These are phyloP conservation scores for Apiotrichum sp. DNA, from an alignment of 1,284 basidiomycete genomes.

Conservation along the genomic window DNA sequence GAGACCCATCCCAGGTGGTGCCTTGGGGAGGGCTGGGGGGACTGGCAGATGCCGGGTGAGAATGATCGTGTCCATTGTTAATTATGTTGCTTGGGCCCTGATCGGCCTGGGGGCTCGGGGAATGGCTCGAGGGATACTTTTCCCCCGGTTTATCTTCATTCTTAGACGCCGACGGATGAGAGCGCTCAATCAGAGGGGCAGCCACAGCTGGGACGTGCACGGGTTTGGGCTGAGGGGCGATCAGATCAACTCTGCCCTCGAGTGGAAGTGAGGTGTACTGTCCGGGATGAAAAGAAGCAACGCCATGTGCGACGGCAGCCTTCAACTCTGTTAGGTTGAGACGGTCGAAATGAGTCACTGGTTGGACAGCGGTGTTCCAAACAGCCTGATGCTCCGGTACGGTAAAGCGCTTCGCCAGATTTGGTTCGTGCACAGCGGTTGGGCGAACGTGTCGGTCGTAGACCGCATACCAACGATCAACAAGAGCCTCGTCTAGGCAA, in stretches of 20 bases:
- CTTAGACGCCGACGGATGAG: too few species aligned
- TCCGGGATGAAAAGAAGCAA: slow-evolving; percentile 54
- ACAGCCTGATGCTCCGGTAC: slow-evolving; percentile 63
- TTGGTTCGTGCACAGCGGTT: slow-evolving; percentile 40
- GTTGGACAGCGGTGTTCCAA: slow-evolving; percentile 55
- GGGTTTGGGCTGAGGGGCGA: slow-evolving; percentile 46
- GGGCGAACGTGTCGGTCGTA: slow-evolving; percentile 79
- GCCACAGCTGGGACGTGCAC: too few species aligned
- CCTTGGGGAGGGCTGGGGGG: background rate
- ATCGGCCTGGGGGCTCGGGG: too few species aligned
- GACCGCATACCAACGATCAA: slow-evolving; percentile 83
- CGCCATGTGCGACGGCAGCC: slow-evolving; percentile 59
- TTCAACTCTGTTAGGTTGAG: slow-evolving; percentile 65
- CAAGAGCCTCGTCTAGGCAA: slow-evolving; percentile 52
- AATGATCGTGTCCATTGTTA: slow-evolving; percentile 39
- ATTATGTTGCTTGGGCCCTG: too few species aligned
- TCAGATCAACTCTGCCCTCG: slow-evolving; percentile 76
- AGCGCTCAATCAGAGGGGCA: too few species aligned
- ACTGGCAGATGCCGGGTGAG: too few species aligned
- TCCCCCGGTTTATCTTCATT: too few species aligned
- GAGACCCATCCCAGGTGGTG: slow-evolving; percentile 49
- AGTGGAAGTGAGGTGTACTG: slow-evolving; percentile 72
- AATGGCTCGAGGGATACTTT: too few species aligned
- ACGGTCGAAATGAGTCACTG: slow-evolving; percentile 19
- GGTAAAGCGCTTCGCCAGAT: slow-evolving; percentile 54